phyloP scores from a whole-genome alignment of 139 green algal species.

The Picochlorum sp. region DNA sequence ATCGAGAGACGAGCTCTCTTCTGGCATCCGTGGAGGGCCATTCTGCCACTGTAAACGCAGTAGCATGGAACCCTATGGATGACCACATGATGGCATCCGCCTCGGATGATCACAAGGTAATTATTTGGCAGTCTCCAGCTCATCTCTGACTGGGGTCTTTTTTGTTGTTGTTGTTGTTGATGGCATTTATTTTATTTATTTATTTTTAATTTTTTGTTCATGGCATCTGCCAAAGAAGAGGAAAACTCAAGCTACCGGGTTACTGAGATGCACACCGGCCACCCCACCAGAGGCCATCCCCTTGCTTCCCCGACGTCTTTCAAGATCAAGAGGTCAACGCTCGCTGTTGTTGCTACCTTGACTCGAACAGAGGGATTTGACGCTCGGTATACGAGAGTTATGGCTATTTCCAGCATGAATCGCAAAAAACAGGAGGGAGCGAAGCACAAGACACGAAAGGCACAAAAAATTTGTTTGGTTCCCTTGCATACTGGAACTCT shows the following conservation, averaged over 20 bases:
- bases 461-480: too few relatives aligned
- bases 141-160: not conserved
- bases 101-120: slow-evolving; percentile 16
- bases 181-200: not conserved
- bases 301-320: too few relatives aligned
- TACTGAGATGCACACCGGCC: too few relatives aligned
- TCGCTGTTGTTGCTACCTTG: too few relatives aligned
- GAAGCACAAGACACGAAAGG: too few relatives aligned
- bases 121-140: slow-evolving; percentile 13
- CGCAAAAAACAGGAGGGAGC: too few relatives aligned
- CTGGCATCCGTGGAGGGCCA: slow-evolving; percentile 66
- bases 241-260: not conserved
- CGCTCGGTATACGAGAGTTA: too few relatives aligned
- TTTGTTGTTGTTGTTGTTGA: not conserved
- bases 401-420: too few relatives aligned
- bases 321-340: too few relatives aligned
- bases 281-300: too few relatives aligned
- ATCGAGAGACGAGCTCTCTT: slow-evolving; percentile 54
- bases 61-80: slow-evolving; percentile 86
- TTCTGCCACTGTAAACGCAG: slow-evolving; percentile 63
- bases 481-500: too few relatives aligned
- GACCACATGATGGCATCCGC: slow-evolving; percentile 13
- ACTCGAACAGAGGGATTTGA: too few relatives aligned
- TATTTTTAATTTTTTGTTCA: not conserved
- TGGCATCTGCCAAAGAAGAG: not conserved